Evolutionary conservation across 768 basidiomycete genomes (phyloP).

Genomic region (Mycena vitilis): DNA sequence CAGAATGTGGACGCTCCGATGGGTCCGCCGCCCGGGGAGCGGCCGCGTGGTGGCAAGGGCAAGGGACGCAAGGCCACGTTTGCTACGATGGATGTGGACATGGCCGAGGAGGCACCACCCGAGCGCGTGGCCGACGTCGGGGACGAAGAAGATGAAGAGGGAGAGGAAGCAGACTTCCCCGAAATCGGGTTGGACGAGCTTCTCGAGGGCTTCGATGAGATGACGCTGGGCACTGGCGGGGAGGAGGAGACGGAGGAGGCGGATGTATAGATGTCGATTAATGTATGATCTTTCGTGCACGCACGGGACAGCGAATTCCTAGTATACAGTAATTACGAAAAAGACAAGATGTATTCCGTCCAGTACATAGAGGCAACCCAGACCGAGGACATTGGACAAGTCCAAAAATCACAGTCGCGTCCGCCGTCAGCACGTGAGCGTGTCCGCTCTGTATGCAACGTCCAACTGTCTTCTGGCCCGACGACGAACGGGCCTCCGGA

Average conservation of each 20-base stretch:
- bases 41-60: constrained; percentile 52
- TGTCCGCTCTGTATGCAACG: constrained; percentile 9
- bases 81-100: constrained; percentile 77
- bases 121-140: constrained; percentile 41
- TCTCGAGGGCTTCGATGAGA: constrained; percentile 91
- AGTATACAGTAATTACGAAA: too few relatives aligned
- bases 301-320: too few relatives aligned
- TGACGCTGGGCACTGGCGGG: constrained; percentile 72
- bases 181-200: constrained; percentile 87
- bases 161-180: constrained; percentile 87
- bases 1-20: constrained; percentile 60
- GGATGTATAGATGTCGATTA: too few relatives aligned
- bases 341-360: too few relatives aligned
- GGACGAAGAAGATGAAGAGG: constrained; percentile 57
- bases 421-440: too few relatives aligned
- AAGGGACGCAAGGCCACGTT: constrained; percentile 53
- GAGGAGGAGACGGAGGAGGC: constrained; percentile 39
- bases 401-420: too few relatives aligned
- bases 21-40: constrained; percentile 56
- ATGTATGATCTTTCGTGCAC: too few relatives aligned
- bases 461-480: constrained; percentile 69
- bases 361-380: too few relatives aligned
- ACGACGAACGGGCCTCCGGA: constrained; percentile 57
- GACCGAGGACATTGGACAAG: too few relatives aligned
- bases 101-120: constrained; percentile 40